Evolutionary conservation across 2,329 filamentous ascomycete genomes (phyloP), one percentile per base, ranked within the genome.

Genomic region (Davidsoniella australis): DNA sequence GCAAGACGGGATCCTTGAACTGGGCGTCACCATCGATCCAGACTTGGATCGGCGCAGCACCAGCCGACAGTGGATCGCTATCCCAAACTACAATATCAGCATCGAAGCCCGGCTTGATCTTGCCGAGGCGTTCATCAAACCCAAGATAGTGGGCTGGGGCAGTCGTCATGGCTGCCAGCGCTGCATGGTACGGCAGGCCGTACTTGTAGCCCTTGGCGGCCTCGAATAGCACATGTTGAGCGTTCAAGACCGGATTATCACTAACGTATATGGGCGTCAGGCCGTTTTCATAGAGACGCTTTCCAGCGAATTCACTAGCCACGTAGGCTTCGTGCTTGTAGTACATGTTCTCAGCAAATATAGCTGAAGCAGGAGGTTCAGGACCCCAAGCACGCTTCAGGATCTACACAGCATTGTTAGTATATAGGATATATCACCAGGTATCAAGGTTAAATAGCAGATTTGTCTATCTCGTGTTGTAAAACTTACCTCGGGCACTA

Each of bases 321-420:
- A 73, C 65, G 55, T 79, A 81, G 0, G 78, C 66, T 62, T 84
- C 80, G 1, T 72, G 68, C 62, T 84, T 82, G 68, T 82, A 84
- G 60, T 74, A 80, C 75, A 82, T 82, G 58, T 78, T 81, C 57
- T 83, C 78, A 8, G 80, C 78, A 56, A 84, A 84, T 3, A 82
- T 64, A n/a, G 73, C 79, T 14, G 68, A 72, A 3, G 69, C 72
- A n/a, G 71, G 73, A 14, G 71, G 61, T 0, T 67, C 66, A 10
- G 66, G 68, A 12, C 74, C 73, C 63, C 68, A 77, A 0, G 70
- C 70, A 45, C 73, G 67, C 57, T 75, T 75, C 2, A 78, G 64
- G 23, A 77, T 71, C 67, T 70, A 24, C 3, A 10, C 3, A 16
- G 14, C 38, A 3, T 14, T 4, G 20, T 43, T 47, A 47, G 33